Evolutionary conservation across 306 rosid genomes (phyloP).

Genomic region (Cicer cuneatum): DNA sequence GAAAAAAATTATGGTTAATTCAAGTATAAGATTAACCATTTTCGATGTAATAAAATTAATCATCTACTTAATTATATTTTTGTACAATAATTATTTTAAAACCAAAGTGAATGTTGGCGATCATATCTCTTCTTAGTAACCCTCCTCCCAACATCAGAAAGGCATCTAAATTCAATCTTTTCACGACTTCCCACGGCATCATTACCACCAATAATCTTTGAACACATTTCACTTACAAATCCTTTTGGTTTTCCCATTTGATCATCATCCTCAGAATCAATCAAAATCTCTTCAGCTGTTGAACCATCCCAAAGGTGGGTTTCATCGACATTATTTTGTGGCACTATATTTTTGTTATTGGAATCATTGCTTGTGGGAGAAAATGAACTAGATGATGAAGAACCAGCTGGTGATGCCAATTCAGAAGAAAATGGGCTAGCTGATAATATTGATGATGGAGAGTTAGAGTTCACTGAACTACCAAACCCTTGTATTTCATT

Average conservation of each 20-base stretch:
- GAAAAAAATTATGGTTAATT: too few species aligned
- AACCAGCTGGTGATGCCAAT: slow-evolving; percentile 34
- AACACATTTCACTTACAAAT: slow-evolving; percentile 53
- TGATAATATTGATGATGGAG: slow-evolving; percentile 40
- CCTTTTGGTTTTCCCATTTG: slow-evolving; percentile 51
- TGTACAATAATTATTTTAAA: slow-evolving; percentile 21
- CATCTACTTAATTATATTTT: too few species aligned
- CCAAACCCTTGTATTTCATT: slow-evolving; percentile 86
- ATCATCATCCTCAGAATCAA: slow-evolving; percentile 49
- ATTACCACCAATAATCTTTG: slow-evolving; percentile 51
- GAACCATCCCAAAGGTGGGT: slow-evolving; percentile 54
- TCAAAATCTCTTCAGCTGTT: slow-evolving; percentile 52
- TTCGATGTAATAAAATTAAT: too few species aligned
- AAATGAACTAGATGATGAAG: slow-evolving; percentile 58
- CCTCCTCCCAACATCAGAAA: slow-evolving; percentile 61
- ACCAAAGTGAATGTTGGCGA: slow-evolving; percentile 62
- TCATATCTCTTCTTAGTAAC: slow-evolving; percentile 46
- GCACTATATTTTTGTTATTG: slow-evolving; percentile 12
- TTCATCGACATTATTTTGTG: slow-evolving; percentile 27
- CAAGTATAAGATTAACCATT: too few species aligned
- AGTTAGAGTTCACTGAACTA: slow-evolving; percentile 38
- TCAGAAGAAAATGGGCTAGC: slow-evolving; percentile 45
- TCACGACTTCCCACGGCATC: slow-evolving; percentile 3
- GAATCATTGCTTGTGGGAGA: slow-evolving; percentile 47
- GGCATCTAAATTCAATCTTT: slow-evolving; percentile 52